phyloP scores from a whole-genome alignment of 139 green algal species.

The Tetratostichococcus sp. region DNA sequence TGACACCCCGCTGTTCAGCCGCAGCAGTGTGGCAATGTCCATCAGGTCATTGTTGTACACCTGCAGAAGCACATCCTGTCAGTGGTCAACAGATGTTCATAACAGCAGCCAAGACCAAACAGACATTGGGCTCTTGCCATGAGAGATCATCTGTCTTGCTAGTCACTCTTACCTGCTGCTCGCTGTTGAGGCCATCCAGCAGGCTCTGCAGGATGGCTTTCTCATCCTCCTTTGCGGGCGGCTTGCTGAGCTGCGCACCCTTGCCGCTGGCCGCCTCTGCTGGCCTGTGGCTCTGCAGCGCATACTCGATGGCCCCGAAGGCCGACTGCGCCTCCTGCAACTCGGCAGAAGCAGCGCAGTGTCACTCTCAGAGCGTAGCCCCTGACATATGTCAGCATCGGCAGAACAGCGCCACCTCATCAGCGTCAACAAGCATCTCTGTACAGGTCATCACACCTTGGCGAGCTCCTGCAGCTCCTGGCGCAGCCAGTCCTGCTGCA shows the following conservation, averaged over 20 bases:
- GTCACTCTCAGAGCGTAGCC: too few species aligned
- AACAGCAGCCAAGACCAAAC: too few species aligned
- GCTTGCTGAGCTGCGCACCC: neutral
- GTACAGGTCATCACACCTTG: constrained; percentile 34
- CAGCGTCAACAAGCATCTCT: too few species aligned
- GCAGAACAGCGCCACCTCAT: too few species aligned
- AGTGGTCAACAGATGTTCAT: neutral
- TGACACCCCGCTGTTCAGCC: neutral
- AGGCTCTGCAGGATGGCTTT: neutral
- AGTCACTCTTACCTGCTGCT: constrained; percentile 25
- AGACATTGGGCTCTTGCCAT: too few species aligned
- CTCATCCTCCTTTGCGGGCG: neutral
- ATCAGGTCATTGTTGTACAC: constrained; percentile 1
- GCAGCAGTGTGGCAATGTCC: neutral
- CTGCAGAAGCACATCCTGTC: neutral
- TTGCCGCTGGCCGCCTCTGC: neutral
- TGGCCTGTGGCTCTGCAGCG: constrained; percentile 32
- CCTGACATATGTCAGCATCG: too few species aligned
- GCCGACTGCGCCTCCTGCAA: constrained; percentile 54
- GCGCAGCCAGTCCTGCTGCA: constrained; percentile 62
- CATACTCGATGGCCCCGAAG: constrained; percentile 52
- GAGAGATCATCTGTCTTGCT: too few species aligned
- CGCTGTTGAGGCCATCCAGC: neutral
- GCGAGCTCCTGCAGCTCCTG: constrained; percentile 40
- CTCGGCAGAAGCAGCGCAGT: too few species aligned